Evolutionary conservation across 1,284 basidiomycete species (phyloP).

Genomic region (Athelia sp.): DNA sequence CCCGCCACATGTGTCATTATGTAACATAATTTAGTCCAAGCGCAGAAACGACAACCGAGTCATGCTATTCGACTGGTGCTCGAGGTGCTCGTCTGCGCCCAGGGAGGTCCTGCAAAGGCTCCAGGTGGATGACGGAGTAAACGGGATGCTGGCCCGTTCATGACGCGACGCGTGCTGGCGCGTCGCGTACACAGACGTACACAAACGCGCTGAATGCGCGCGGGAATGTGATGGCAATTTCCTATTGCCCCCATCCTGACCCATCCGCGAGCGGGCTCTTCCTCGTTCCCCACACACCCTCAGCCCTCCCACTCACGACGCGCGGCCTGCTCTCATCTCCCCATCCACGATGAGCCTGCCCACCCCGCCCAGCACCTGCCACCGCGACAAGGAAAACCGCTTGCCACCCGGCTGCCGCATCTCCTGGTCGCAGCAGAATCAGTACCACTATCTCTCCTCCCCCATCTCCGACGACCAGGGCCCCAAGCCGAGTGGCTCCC

Average conservation of each 20-base stretch:
- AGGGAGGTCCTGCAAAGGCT: too few relatives aligned
- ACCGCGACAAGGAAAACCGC: constrained; percentile 49
- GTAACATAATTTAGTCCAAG: too few relatives aligned
- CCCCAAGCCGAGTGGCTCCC: constrained; percentile 28
- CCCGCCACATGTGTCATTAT: too few relatives aligned
- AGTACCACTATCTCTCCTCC: constrained; percentile 43
- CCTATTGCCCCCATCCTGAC: background rate
- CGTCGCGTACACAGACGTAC: background rate
- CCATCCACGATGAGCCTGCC: constrained; percentile 39
- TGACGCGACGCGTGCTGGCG: too few relatives aligned
- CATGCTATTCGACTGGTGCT: too few relatives aligned
- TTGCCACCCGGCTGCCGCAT: constrained; percentile 37
- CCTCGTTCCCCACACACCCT: background rate
- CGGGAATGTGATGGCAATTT: too few relatives aligned
- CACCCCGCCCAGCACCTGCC: constrained; percentile 61
- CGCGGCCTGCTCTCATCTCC: background rate
- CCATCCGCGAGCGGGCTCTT: background rate
- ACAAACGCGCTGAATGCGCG: constrained; percentile 1
- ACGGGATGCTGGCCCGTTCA: too few relatives aligned
- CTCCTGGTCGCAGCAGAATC: constrained; percentile 53
- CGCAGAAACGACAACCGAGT: too few relatives aligned
- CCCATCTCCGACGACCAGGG: constrained; percentile 26
- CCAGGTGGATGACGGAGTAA: too few relatives aligned
- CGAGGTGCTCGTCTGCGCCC: too few relatives aligned
- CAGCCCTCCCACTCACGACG: background rate